These are phyloP conservation scores for Monilinia polystroma DNA, from an alignment of 2,329 filamentous ascomycete species.

Conservation along the genomic window DNA sequence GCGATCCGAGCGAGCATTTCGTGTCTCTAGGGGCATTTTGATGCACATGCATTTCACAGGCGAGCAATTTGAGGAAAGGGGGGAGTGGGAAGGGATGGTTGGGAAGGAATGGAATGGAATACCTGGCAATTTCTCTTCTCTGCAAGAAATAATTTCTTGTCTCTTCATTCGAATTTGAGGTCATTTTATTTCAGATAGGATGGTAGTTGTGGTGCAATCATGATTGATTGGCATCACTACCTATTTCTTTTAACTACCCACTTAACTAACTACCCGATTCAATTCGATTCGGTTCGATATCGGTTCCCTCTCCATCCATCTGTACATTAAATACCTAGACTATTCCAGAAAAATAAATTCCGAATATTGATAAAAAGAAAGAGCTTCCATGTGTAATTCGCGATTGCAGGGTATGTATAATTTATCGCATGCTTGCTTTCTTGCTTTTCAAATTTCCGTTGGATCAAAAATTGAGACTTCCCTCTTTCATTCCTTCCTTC, in stretches of 20 bases:
- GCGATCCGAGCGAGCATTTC: conserved; percentile 14
- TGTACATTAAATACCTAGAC: conserved; percentile 18
- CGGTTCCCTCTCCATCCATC: conserved; percentile 2
- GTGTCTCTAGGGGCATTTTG: conserved; percentile 5
- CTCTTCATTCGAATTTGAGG: not conserved
- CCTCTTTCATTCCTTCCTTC: not conserved
- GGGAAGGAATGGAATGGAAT: conserved; percentile 6
- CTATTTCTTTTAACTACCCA: conserved; percentile 8
- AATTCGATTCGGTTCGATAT: not conserved
- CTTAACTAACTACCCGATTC: conserved; percentile 6
- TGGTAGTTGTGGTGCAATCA: not conserved
- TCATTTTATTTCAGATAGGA: conserved; percentile 2
- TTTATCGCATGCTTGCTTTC: not conserved
- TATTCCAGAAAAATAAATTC: conserved; percentile 15
- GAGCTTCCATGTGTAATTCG: not conserved
- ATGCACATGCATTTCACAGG: conserved; percentile 9
- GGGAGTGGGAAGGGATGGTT: not conserved
- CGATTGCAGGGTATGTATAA: not conserved
- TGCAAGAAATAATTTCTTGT: not conserved
- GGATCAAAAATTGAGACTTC: not conserved
- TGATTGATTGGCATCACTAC: conserved; percentile 4
- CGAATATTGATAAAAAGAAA: not conserved
- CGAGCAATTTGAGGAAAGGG: conserved; percentile 9
- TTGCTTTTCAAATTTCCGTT: not conserved
- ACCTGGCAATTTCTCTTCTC: conserved; percentile 14